phyloP scores from a whole-genome alignment of 2,329 filamentous ascomycete species.

The Sclerotinia glacialis region DNA sequence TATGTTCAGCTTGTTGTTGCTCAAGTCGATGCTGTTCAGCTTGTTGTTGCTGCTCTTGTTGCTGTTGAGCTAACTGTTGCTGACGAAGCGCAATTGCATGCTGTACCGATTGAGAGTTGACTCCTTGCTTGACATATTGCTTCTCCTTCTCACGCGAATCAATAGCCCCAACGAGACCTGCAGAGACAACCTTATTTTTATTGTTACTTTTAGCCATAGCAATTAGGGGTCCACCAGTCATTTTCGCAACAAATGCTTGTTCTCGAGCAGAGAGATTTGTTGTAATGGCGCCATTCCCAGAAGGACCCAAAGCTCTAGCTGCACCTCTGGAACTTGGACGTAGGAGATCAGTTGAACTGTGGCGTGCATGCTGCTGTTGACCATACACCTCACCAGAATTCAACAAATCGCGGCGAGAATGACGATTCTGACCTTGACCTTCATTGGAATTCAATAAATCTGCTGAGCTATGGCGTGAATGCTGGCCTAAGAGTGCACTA shows the following conservation, averaged over 20 bases:
- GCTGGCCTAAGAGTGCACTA: constrained; percentile 39
- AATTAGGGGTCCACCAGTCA: constrained; percentile 75
- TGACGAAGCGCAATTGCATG: constrained; percentile 69
- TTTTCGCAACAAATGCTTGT: constrained; percentile 81
- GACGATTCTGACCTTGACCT: not conserved
- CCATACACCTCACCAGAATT: constrained; percentile 43
- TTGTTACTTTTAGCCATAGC: constrained; percentile 50
- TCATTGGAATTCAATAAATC: constrained; percentile 12
- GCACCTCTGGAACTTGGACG: constrained; percentile 60
- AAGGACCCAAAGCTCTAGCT: constrained; percentile 39
- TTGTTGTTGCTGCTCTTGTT: constrained; percentile 27
- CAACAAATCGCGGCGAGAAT: constrained; percentile 2
- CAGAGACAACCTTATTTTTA: constrained; percentile 44
- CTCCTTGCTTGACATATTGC: constrained; percentile 64
- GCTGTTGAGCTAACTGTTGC: constrained; percentile 45
- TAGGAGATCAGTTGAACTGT: constrained; percentile 48
- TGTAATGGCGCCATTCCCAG: constrained; percentile 47
- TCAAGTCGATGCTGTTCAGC: constrained; percentile 57
- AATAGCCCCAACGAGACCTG: constrained; percentile 75
- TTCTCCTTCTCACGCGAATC: constrained; percentile 77
- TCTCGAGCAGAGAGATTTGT: constrained; percentile 76
- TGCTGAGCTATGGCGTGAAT: constrained; percentile 44
- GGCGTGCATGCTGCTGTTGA: constrained; percentile 44
- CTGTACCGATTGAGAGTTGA: constrained; percentile 68
- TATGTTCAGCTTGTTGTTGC: constrained; percentile 44